Evolutionary conservation across 1,139 yeast genomes (phyloP).

Genomic region (Debaryomyces sp.): DNA sequence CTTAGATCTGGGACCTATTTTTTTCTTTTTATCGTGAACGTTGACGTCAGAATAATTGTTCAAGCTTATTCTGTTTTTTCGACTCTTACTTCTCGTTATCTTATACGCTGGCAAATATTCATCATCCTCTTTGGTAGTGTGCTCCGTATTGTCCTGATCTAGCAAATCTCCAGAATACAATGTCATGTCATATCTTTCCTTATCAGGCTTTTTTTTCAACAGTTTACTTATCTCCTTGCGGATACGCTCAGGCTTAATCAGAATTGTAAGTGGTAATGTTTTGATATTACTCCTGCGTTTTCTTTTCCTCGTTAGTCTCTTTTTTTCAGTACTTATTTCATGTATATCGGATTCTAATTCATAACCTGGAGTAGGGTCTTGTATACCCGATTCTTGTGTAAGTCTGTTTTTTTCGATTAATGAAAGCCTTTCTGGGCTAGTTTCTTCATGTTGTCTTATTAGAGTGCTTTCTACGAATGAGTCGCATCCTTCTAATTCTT

Average conservation of each 20-base stretch:
- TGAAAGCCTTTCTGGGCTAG: neutral
- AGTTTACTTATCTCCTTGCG: neutral
- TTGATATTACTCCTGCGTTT: neutral
- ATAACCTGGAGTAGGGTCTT: neutral
- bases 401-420: neutral
- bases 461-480: neutral
- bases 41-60: constrained; percentile 2
- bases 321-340: neutral
- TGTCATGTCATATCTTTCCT: neutral
- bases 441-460: neutral
- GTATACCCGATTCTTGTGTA: neutral
- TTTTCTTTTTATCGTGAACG: constrained; percentile 15
- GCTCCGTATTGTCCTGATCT: neutral
- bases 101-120: constrained; percentile 12
- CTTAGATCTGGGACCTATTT: constrained; percentile 45
- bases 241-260: neutral
- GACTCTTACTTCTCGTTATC: constrained; percentile 14
- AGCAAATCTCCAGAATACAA: neutral
- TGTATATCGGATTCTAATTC: neutral
- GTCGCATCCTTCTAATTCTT: neutral
- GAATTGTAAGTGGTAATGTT: neutral
- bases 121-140: constrained; percentile 6
- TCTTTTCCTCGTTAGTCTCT: neutral
- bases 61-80: neutral
- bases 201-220: neutral